Base-by-base conservation (phyloP, 148 eudicot genomes). In the Vaccinium vitisidaea region DNA sequence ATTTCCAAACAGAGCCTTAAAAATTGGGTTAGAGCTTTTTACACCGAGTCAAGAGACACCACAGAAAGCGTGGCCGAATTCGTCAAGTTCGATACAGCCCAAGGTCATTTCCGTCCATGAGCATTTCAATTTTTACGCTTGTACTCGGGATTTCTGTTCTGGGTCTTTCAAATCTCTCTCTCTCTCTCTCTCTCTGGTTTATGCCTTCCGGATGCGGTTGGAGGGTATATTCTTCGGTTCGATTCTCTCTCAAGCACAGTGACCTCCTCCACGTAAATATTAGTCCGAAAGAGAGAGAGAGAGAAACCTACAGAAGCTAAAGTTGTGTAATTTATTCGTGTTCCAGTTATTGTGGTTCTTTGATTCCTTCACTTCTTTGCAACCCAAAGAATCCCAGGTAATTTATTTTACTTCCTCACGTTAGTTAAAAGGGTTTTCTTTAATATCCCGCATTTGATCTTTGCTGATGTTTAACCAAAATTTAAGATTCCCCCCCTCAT, bases 211-310 rank as follows among this genome's bases (percentile, higher is more conserved):
- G 67, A 36, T 79, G 81, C 81, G 65, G 65, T 79, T 65, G 36
- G 63, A 36, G 16, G 76, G 84, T 70, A 82, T 82, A 82, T 82
- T 82, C 84, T 18, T 16, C 2, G 84, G 61, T 30, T 82, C 77
- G 77, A 82, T 82, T 70, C 84, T 82, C 84, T 82, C 63, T 30
- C 58, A 11, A n/a, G 8, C 52, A 67, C 58, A 67, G 75, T 52
- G 36, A 67, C 8, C 18, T 27, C 4, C 74, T 27, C 74, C 39
- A 13, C 74, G 70, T 23, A 27, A 27, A 23, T 27, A 23, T 13
- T 69, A 30, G 18, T 11, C 73, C 1, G 4, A 69, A 3, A 48
- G n/a, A 70, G 65, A 69, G 55, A 67, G 83, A 59, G 73, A 18
- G 18, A 58, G 52, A 80, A 16, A 59, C 18, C 30, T 11, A 23